These are phyloP conservation scores for Rhodomyrtus tomentosa DNA, from an alignment of 345 rosid species.

Conservation along the genomic window DNA sequence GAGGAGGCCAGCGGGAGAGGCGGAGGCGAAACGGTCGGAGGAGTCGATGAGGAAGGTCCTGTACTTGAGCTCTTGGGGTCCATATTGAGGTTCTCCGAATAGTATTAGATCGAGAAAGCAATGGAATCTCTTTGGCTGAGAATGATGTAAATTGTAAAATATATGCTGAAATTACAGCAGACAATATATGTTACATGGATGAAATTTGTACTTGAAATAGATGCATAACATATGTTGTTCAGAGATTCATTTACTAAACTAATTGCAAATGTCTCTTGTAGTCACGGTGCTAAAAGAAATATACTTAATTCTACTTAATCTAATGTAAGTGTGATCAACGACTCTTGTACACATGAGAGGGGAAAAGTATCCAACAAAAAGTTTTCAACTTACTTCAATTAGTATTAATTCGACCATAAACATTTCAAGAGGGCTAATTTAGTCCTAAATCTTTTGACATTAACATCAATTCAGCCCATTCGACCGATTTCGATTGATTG, in stretches of 20 bases:
- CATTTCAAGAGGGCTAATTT: too few relatives aligned
- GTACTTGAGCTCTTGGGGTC: conserved; percentile 54
- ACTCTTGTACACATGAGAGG: neutral
- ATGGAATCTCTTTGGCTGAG: neutral
- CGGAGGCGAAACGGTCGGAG: conserved; percentile 15
- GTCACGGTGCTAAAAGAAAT: neutral
- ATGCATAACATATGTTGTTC: neutral
- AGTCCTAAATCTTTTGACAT: too few relatives aligned
- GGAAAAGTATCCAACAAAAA: too few relatives aligned
- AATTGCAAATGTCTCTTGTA: neutral
- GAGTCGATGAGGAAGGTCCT: conserved; percentile 39
- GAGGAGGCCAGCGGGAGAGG: neutral
- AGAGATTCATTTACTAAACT: neutral
- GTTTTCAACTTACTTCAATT: too few relatives aligned
- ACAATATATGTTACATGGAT: too few relatives aligned
- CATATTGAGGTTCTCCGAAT: neutral
- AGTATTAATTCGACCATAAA: too few relatives aligned
- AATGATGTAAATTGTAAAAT: neutral
- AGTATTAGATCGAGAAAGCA: neutral
- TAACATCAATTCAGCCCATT: too few relatives aligned
- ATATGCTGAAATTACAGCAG: neutral
- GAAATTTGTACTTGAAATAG: neutral
- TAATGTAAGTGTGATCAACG: neutral
- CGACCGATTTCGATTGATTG: too few relatives aligned
- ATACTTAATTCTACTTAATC: neutral